A percentile compares a stretch with the other conserved stretches of the same genome.
These are phyloP conservation scores for Penicillium oxalicum DNA, from an alignment of 2,329 filamentous ascomycete genomes.

Conservation along the genomic window DNA sequence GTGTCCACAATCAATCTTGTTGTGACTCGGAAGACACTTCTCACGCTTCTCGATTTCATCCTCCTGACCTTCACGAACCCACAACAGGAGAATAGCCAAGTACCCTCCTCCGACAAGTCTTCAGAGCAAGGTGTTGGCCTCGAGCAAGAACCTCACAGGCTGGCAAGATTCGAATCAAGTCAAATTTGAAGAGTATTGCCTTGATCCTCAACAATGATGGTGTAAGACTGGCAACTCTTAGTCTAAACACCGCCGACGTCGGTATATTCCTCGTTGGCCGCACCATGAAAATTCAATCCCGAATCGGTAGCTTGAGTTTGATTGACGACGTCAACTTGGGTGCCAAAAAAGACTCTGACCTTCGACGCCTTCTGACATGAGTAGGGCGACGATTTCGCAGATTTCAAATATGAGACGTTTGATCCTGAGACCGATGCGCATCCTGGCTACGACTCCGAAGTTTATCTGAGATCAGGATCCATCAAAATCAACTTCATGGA, in stretches of 20 bases:
- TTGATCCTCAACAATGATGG: constrained; percentile 97
- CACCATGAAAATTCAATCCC: constrained; percentile 80
- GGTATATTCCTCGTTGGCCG: constrained; percentile 80
- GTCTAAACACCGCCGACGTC: constrained; percentile 86
- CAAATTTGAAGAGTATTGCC: constrained; percentile 86
- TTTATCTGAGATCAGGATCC: constrained; percentile 85
- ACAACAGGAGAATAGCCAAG: constrained; percentile 42
- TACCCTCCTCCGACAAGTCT: constrained; percentile 27
- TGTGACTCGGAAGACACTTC: constrained; percentile 83
- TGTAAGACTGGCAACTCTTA: constrained; percentile 85
- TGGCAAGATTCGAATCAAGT: constrained; percentile 86
- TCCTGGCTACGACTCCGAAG: constrained; percentile 88
- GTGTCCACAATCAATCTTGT: constrained; percentile 95
- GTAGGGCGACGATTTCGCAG: constrained; percentile 91
- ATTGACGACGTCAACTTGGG: constrained; percentile 92
- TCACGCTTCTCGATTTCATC: constrained; percentile 91
- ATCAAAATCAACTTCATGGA: constrained; percentile 96
- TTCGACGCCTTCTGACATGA: constrained; percentile 86
- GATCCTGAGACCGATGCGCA: constrained; percentile 70
- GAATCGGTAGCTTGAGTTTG: constrained; percentile 78
- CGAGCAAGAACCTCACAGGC: constrained; percentile 32
- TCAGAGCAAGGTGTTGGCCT: constrained; percentile 23
- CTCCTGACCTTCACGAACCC: constrained; percentile 79
- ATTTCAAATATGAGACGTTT: constrained; percentile 97
- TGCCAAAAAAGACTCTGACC: constrained; percentile 69